These are phyloP conservation scores for Alternaria triticimaculans DNA, from an alignment of 2,329 filamentous ascomycete genomes.

Conservation along the genomic window DNA sequence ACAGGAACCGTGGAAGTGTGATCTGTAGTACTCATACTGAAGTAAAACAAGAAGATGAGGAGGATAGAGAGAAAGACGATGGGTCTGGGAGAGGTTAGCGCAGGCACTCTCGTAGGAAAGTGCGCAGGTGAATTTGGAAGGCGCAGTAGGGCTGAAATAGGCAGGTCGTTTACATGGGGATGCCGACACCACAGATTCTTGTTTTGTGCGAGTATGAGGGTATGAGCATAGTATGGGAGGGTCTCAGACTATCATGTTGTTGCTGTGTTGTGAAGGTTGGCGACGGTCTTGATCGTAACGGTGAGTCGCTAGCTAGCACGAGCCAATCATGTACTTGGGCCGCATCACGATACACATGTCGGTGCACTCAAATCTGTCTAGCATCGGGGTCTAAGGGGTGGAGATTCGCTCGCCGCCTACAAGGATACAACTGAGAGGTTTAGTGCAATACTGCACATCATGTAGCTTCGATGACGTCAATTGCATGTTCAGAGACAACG, in stretches of 20 bases:
- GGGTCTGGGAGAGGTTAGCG: constrained; percentile 11
- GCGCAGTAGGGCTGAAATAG: background rate
- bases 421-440: background rate
- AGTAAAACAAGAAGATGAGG: constrained; percentile 15
- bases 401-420: background rate
- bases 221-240: constrained; percentile 9
- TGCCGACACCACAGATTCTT: constrained; percentile 9
- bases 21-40: constrained; percentile 6
- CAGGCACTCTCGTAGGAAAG: background rate
- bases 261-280: background rate
- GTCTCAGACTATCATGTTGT: constrained; percentile 4
- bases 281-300: background rate
- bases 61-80: constrained; percentile 18
- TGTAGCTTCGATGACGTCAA: background rate
- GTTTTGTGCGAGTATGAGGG: background rate
- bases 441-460: background rate
- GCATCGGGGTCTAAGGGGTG: background rate
- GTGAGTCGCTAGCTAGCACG: constrained; percentile 6
- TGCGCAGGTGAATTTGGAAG: background rate
- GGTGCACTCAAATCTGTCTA: background rate
- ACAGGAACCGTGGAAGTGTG: background rate
- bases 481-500: background rate
- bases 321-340: constrained; percentile 11
- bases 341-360: constrained; percentile 2
- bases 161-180: constrained; percentile 4